These are phyloP conservation scores for Hirsutella rhossiliensis DNA, from an alignment of 2,329 filamentous ascomycete species.

Conservation along the genomic window DNA sequence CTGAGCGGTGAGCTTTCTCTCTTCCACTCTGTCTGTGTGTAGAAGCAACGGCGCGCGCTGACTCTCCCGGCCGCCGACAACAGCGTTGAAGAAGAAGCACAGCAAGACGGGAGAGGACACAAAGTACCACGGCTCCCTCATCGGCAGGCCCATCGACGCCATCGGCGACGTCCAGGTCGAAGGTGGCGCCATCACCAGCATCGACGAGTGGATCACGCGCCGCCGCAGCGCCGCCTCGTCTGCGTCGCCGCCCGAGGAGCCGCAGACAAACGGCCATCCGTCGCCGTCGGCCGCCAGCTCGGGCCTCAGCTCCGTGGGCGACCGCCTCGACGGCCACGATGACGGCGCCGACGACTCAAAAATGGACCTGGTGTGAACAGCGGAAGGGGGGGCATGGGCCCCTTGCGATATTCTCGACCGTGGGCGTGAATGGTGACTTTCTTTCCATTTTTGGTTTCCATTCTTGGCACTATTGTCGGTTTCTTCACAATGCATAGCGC, in stretches of 20 bases:
- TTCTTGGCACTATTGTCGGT: not conserved
- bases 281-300: slow-evolving; percentile 39
- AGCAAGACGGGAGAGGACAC: slow-evolving; percentile 80
- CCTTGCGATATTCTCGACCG: not conserved
- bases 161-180: slow-evolving; percentile 60
- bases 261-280: slow-evolving; percentile 1
- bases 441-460: no score
- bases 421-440: no score
- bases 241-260: not conserved
- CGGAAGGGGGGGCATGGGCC: not conserved
- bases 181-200: slow-evolving; percentile 42
- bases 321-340: slow-evolving; percentile 23
- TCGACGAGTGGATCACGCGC: slow-evolving; percentile 24
- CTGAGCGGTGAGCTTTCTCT: slow-evolving; percentile 41
- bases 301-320: slow-evolving; percentile 44
- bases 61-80: not conserved
- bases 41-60: not conserved
- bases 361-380: slow-evolving; percentile 1
- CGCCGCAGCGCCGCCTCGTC: slow-evolving; percentile 7
- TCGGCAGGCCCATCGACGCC: slow-evolving; percentile 63
- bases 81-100: slow-evolving; percentile 82
- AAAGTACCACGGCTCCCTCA: slow-evolving; percentile 71
- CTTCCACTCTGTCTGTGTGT: not conserved
- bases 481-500: slow-evolving; percentile 25
- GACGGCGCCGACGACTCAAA: slow-evolving; percentile 14